Percentiles rank a stretch among this genome's conserved stretches.
Evolutionary conservation across 1,284 basidiomycete species (phyloP).

Genomic region (Coniophora puteana): DNA sequence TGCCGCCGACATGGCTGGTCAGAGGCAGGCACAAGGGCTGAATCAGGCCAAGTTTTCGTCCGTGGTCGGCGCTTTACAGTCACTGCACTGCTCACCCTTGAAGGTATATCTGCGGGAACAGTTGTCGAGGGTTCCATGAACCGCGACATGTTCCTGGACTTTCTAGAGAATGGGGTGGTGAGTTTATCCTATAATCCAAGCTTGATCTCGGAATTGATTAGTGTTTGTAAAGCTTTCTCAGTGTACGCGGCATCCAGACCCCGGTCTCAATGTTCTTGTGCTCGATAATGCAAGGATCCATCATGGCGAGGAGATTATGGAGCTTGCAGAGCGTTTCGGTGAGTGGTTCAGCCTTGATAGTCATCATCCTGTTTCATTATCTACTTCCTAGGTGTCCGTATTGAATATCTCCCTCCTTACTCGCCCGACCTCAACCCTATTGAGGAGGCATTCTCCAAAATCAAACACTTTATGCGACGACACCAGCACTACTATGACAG

Average conservation of each 20-base stretch:
- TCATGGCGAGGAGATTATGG: conserved; percentile 9
- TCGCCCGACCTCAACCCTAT: conserved; percentile 31
- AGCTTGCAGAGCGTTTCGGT: background rate
- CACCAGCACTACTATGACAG: conserved; percentile 8
- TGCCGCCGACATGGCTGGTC: conserved; percentile 17
- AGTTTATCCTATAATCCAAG: no score
- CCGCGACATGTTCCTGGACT: conserved; percentile 16
- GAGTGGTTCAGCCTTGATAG: background rate
- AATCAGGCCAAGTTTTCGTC: conserved; percentile 17
- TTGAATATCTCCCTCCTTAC: conserved; percentile 27
- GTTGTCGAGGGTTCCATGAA: conserved; percentile 20
- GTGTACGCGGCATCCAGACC: conserved; percentile 24
- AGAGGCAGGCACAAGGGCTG: conserved; percentile 12
- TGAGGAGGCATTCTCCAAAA: conserved; percentile 23
- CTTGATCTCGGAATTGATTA: no score
- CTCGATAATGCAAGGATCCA: conserved; percentile 29
- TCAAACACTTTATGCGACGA: conserved; percentile 18
- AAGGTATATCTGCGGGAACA: conserved; percentile 15
- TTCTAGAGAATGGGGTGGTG: conserved; percentile 17
- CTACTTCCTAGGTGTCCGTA: conserved; percentile 12
- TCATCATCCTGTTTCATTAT: background rate
- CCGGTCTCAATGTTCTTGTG: conserved; percentile 24
- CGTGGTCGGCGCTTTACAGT: conserved; percentile 14
- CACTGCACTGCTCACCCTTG: conserved; percentile 14
- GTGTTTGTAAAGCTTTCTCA: conserved; percentile 25